phyloP scores from a whole-genome alignment of 768 basidiomycete species.

The Russula griseocarnosa region DNA sequence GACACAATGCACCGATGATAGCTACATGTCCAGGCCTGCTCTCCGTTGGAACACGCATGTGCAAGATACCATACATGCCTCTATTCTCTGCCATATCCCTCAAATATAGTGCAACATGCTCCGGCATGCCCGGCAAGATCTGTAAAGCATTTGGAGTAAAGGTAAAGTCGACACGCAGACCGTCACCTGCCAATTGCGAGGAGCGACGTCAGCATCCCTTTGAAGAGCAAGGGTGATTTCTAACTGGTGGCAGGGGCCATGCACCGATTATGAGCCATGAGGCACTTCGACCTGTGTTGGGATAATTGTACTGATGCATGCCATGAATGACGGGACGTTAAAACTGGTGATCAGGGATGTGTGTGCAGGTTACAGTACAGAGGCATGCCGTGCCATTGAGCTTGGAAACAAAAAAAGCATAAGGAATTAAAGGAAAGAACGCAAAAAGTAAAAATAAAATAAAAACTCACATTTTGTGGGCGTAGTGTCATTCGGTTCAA shows the following conservation, averaged over 20 bases:
- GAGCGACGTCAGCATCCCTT: background rate
- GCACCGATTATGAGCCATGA: slow-evolving; percentile 78
- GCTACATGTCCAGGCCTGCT: slow-evolving; percentile 87
- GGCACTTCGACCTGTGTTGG: slow-evolving; percentile 56
- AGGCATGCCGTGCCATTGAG: too few relatives aligned
- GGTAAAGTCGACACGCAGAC: slow-evolving; percentile 76
- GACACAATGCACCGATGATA: slow-evolving; percentile 56
- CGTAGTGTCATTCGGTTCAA: too few relatives aligned
- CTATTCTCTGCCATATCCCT: slow-evolving; percentile 59
- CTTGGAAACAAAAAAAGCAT: too few relatives aligned
- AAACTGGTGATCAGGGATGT: too few relatives aligned
- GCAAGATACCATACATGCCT: slow-evolving; percentile 80
- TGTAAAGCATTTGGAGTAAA: slow-evolving; percentile 62
- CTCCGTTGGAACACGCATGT: slow-evolving; percentile 84
- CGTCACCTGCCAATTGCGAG: slow-evolving; percentile 53
- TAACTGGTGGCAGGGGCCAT: slow-evolving; percentile 24
- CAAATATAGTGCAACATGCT: slow-evolving; percentile 69
- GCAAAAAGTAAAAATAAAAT: too few relatives aligned
- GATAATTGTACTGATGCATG: slow-evolving; percentile 55
- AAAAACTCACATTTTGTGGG: too few relatives aligned
- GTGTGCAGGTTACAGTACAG: too few relatives aligned
- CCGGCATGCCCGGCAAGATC: slow-evolving; percentile 47
- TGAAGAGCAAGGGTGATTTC: background rate
- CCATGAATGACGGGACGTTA: slow-evolving; percentile 77
- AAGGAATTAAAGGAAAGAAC: too few relatives aligned